Percentiles rank a stretch among this genome's conserved stretches.
Conservation (phyloP, 1,284 basidiomycete species). For the Microstroma glucosiphilum region DNA sequence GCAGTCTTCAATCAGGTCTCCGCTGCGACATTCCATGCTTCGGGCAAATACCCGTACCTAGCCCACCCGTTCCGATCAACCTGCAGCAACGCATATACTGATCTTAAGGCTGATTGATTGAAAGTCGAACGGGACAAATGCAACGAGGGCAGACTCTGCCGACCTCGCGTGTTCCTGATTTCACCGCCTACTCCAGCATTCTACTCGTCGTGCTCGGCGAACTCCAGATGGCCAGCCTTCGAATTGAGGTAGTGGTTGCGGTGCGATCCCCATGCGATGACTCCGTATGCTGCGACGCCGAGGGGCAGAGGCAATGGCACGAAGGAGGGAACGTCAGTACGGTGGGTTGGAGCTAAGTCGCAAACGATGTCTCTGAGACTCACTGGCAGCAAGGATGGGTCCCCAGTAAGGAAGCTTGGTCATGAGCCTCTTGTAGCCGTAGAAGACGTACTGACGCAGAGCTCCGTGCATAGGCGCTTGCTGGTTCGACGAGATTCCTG, state of each 20-base stretch:
- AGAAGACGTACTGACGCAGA: slow-evolving; percentile 44
- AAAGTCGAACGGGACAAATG: no score
- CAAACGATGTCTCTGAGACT: slow-evolving; percentile 10
- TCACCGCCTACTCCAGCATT: neutral
- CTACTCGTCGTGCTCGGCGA: slow-evolving; percentile 32
- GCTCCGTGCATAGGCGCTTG: slow-evolving; percentile 46
- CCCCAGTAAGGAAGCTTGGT: slow-evolving; percentile 47
- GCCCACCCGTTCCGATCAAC: no score
- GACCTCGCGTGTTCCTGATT: no score
- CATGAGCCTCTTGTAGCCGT: slow-evolving; percentile 47
- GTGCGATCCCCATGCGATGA: slow-evolving; percentile 46
- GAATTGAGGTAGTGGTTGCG: slow-evolving; percentile 48
- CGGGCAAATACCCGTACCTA: no score
- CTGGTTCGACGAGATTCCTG: slow-evolving; percentile 47
- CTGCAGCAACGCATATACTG: no score
- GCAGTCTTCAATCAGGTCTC: no score
- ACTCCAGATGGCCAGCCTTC: slow-evolving; percentile 44
- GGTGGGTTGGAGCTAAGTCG: neutral
- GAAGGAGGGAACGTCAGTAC: slow-evolving; percentile 1
- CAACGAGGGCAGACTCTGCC: no score
- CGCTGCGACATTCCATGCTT: no score
- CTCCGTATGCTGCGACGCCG: slow-evolving; percentile 33
- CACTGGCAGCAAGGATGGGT: slow-evolving; percentile 41
- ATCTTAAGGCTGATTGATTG: no score
- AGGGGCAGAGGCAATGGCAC: neutral